These are phyloP conservation scores for Colletotrichum gloeosporioides DNA, from an alignment of 2,329 filamentous ascomycete genomes.

Conservation along the genomic window DNA sequence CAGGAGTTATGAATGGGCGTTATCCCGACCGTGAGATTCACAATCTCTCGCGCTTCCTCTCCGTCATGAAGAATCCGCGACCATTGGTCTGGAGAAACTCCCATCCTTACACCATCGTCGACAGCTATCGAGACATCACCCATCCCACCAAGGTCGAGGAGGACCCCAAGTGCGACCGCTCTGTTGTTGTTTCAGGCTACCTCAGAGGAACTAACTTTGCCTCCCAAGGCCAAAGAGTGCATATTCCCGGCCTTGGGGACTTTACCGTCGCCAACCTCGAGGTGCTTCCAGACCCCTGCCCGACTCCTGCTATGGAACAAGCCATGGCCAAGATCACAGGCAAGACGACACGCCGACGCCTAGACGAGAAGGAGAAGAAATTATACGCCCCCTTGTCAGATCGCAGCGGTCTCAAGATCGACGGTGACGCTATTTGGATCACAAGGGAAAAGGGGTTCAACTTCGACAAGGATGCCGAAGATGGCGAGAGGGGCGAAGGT, in stretches of 20 bases:
- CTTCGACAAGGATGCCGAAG: conserved; percentile 72
- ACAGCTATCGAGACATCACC: conserved; percentile 94
- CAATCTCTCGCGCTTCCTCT: conserved; percentile 93
- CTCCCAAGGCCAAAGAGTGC: conserved; percentile 82
- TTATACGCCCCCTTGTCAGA: conserved; percentile 98
- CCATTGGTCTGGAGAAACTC: conserved; percentile 97
- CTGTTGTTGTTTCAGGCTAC: conserved; percentile 91
- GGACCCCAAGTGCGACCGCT: conserved; percentile 87
- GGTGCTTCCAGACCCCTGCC: conserved; percentile 89
- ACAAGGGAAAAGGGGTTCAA: conserved; percentile 74
- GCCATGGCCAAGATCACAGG: conserved; percentile 83
- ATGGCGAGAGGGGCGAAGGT: conserved; percentile 83
- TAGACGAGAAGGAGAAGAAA: conserved; percentile 97
- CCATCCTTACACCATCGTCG: conserved; percentile 91
- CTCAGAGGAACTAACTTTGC: conserved; percentile 94
- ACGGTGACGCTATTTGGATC: conserved; percentile 96
- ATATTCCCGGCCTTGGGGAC: conserved; percentile 92
- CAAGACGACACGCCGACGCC: conserved; percentile 77
- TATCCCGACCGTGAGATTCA: conserved; percentile 97
- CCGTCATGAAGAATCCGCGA: conserved; percentile 98
- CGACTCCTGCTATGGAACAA: conserved; percentile 89
- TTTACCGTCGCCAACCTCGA: conserved; percentile 85
- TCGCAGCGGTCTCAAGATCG: conserved; percentile 92
- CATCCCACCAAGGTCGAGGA: conserved; percentile 91
- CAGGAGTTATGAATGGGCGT: conserved; percentile 92